Conservation (phyloP, 2,329 filamentous ascomycete species). For the Westerdykella sp. region DNA sequence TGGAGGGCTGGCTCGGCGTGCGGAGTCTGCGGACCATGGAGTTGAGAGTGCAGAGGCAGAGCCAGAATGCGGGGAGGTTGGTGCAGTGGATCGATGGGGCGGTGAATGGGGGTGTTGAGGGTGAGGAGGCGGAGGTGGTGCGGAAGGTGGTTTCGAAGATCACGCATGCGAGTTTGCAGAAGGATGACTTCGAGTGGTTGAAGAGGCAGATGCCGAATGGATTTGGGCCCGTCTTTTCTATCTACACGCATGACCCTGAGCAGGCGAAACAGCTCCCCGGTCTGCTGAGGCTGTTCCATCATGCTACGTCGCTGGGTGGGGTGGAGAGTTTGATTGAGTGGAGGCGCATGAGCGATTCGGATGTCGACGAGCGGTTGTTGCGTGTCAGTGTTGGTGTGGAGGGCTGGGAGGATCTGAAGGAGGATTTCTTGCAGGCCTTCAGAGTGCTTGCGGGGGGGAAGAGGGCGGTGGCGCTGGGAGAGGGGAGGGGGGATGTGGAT, state of each 20-base stretch:
- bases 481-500: neutral
- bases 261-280: constrained; percentile 67
- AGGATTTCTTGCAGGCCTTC: constrained; percentile 53
- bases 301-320: constrained; percentile 88
- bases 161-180: constrained; percentile 75
- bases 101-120: constrained; percentile 37
- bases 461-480: neutral
- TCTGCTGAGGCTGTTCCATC: constrained; percentile 77
- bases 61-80: constrained; percentile 60
- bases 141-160: constrained; percentile 55
- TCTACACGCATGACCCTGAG: constrained; percentile 57
- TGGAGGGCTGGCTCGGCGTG: constrained; percentile 90
- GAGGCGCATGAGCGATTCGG: constrained; percentile 77
- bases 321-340: constrained; percentile 97
- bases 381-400: constrained; percentile 84
- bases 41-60: constrained; percentile 72
- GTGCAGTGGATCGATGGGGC: constrained; percentile 64
- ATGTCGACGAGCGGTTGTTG: constrained; percentile 65
- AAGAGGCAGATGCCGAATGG: constrained; percentile 83
- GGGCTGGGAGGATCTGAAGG: constrained; percentile 73
- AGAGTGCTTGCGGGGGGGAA: constrained; percentile 10
- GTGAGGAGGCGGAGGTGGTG: constrained; percentile 41
- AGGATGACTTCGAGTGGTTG: constrained; percentile 60
- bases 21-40: constrained; percentile 81
- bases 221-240: constrained; percentile 80